Base-by-base conservation (phyloP, 768 basidiomycete genomes). In the Cyclocybe cylindracea region DNA sequence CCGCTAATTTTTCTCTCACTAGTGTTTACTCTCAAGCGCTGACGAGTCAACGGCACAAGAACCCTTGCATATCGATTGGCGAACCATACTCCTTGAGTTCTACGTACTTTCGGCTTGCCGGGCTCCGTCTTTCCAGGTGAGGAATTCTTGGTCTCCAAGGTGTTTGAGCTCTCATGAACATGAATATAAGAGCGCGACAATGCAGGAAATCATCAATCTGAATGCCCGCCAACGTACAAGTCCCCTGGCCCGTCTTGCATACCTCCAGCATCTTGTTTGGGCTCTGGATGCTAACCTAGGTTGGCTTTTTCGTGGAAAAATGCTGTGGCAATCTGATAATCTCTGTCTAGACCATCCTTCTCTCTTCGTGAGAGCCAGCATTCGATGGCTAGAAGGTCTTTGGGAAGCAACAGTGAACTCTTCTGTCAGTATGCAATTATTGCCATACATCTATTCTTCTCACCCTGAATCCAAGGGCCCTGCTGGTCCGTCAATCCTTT, bases 261-360 rank as follows among this genome's bases (percentile, higher is more conserved):
- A 74, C 0, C 84, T 84, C 59, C 82, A 82, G 55, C 84, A 85
- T 55, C 64, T 83, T n/a, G 37, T 77, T 31, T 87, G 86, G 87
- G 54, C 69, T 7, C 52, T 65, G 14, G 72, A 77, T 29, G 70
- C 69, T 5, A 64, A 57, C 31, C 60, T 65, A 56, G 61, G 86
- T 86, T 55, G 53, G 75, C 24, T 31, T 34, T 39, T 24, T 10
- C 18, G 11, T 37, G 14, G 38, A 24, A 31, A n/a, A 39, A 7
- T n/a, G 19, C 11, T 16, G 16, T 7, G 37, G 37, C 37, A 49
- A 33, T 4, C 10, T 29, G 10, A 34, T 24, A 45, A 32, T 35
- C 34, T 52, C n/a, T 45, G 48, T 10, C 43, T 70, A 13, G 43
- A 74, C 14, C 61, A 70, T 31, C n/a, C 46, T 31, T 50, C 57